Evolutionary conservation across 1,139 yeast genomes (phyloP).

Genomic region (Petasospora fabianii): DNA sequence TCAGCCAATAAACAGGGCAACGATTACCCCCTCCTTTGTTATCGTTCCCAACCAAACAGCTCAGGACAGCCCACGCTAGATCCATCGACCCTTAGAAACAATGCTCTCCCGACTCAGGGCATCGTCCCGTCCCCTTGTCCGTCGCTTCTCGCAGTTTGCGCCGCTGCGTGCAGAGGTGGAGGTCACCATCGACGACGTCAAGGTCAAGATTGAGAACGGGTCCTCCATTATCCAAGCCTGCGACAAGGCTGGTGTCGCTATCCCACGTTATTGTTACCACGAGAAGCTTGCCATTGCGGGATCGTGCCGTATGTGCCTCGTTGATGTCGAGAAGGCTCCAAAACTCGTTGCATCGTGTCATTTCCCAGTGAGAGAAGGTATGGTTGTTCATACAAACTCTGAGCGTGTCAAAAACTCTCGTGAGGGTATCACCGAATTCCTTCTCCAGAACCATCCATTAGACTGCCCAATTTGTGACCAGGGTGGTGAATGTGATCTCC

Average conservation of each 20-base stretch:
- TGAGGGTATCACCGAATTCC: conserved; percentile 89
- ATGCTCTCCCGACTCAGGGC: conserved; percentile 10
- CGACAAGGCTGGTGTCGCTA: conserved; percentile 83
- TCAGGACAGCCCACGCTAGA: not conserved
- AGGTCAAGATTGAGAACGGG: conserved; percentile 79
- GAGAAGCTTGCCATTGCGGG: conserved; percentile 93
- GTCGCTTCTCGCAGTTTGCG: conserved; percentile 29
- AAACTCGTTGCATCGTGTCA: conserved; percentile 91
- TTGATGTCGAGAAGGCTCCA: conserved; percentile 87
- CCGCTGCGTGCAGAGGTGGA: conserved; percentile 53
- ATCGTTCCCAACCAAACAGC: not conserved
- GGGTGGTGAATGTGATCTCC: conserved; percentile 93
- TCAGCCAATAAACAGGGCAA: conserved; percentile 6
- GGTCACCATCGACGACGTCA: conserved; percentile 74
- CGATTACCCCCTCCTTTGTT: not conserved
- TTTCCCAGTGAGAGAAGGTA: conserved; percentile 84
- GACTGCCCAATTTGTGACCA: conserved; percentile 95
- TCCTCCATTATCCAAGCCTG: conserved; percentile 89
- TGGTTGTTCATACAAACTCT: conserved; percentile 80
- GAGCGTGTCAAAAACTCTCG: conserved; percentile 82
- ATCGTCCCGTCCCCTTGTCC: conserved; percentile 6
- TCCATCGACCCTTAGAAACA: not conserved
- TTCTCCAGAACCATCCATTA: conserved; percentile 84
- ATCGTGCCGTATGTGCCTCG: conserved; percentile 92
- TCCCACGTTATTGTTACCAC: conserved; percentile 90